Percentiles rank a stretch among this genome's conserved stretches.
phyloP scores from a whole-genome alignment of 495 filamentous ascomycete species.

The Hypoxylon lienhwacheense region DNA sequence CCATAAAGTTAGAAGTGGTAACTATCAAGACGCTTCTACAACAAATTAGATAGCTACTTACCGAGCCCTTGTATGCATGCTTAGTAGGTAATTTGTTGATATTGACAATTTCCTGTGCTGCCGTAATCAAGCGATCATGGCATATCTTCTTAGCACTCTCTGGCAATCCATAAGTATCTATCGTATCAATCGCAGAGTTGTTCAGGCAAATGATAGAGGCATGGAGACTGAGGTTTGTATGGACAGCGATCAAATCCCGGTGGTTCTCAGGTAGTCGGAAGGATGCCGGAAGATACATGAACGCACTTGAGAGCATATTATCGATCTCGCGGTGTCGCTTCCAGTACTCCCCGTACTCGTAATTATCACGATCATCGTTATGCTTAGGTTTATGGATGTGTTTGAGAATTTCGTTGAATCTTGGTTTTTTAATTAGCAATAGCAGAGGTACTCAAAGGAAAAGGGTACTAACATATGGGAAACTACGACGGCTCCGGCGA shows the following conservation, averaged over 20 bases:
- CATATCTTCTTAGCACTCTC: conserved; percentile 38
- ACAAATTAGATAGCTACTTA: conserved; percentile 11
- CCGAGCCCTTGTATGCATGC: conserved; percentile 34
- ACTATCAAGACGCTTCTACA: background rate
- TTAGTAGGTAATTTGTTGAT: conserved; percentile 47
- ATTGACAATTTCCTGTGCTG: conserved; percentile 49
- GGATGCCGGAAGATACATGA: conserved; percentile 51
- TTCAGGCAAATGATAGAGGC: conserved; percentile 50
- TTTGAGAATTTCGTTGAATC: conserved; percentile 45
- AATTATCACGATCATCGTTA: conserved; percentile 44
- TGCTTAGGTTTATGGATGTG: conserved; percentile 47
- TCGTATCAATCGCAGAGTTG: conserved; percentile 45
- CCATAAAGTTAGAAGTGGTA: conserved; percentile 1
- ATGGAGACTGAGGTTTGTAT: conserved; percentile 51
- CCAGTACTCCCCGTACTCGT: conserved; percentile 47
- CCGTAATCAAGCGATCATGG: conserved; percentile 38
- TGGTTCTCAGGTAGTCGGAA: conserved; percentile 45
- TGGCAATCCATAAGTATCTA: conserved; percentile 42
- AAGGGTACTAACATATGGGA: conserved; percentile 37
- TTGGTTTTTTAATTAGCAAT: conserved; percentile 13
- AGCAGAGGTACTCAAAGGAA: background rate
- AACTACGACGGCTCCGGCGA: conserved; percentile 44
- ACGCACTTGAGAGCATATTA: conserved; percentile 47
- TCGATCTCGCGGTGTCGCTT: conserved; percentile 52
- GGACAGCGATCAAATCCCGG: conserved; percentile 43